Evolutionary conservation across 164 flowering plant species (phyloP).

Genomic region (Amborella trichopoda): DNA sequence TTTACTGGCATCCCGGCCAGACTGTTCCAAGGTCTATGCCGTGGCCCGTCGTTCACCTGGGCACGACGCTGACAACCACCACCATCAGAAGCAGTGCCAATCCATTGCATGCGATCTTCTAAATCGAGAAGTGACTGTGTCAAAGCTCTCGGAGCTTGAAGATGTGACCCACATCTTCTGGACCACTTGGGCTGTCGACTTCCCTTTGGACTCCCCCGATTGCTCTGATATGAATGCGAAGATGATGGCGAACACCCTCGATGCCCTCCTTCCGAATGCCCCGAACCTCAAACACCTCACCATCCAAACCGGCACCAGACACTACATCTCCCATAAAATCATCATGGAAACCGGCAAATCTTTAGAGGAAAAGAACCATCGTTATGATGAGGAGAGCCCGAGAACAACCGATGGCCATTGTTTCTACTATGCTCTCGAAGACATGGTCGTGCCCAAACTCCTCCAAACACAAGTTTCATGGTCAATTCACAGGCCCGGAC

Average conservation of each 20-base stretch:
- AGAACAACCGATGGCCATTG: constrained; percentile 23
- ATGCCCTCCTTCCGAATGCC: constrained; percentile 40
- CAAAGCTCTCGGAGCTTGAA: constrained; percentile 34
- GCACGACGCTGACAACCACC: too few species aligned
- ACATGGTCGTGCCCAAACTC: constrained; percentile 46
- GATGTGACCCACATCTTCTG: constrained; percentile 73
- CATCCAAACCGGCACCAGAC: constrained; percentile 81
- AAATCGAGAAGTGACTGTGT: constrained; percentile 25
- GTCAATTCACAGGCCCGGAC: constrained; percentile 85
- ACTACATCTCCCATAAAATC: constrained; percentile 58
- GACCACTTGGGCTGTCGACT: constrained; percentile 80
- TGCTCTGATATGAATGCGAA: constrained; percentile 52
- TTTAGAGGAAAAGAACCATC: too few species aligned
- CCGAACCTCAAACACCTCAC: constrained; percentile 52
- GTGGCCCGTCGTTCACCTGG: constrained; percentile 28
- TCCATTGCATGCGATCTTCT: constrained; percentile 78
- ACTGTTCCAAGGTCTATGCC: constrained; percentile 64
- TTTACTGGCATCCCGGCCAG: constrained; percentile 18
- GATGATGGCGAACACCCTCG: constrained; percentile 65
- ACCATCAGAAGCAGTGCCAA: too few species aligned
- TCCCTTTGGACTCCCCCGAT: constrained; percentile 31
- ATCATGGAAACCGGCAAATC: too few species aligned
- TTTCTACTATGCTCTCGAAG: constrained; percentile 71
- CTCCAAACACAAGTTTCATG: constrained; percentile 30
- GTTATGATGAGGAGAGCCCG: constrained; percentile 51